These are phyloP conservation scores for Amanita molliuscula DNA, from an alignment of 768 basidiomycete species.

Conservation along the genomic window DNA sequence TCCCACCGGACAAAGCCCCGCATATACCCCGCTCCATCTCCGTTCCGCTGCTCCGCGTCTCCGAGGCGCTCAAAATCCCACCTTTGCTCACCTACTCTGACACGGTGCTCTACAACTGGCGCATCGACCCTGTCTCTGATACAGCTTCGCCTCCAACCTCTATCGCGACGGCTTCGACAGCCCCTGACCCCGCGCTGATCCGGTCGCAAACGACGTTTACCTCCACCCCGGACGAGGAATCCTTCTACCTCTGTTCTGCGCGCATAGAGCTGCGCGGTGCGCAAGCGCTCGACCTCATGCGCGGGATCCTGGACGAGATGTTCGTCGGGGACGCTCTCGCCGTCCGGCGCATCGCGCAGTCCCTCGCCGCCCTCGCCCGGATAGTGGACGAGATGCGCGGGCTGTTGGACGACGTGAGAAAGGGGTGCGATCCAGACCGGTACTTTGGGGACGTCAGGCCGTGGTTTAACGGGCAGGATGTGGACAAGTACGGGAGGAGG, in stretches of 20 bases:
- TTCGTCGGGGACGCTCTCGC: slow-evolving; percentile 71
- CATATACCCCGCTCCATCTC: slow-evolving; percentile 67
- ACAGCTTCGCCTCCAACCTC: background rate
- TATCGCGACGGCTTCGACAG: background rate
- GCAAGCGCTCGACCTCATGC: slow-evolving; percentile 78
- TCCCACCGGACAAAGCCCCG: slow-evolving; percentile 38
- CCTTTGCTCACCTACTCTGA: slow-evolving; percentile 91
- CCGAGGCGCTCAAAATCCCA: slow-evolving; percentile 65
- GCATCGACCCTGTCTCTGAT: slow-evolving; percentile 14
- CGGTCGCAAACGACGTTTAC: slow-evolving; percentile 70
- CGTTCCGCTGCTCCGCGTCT: slow-evolving; percentile 69
- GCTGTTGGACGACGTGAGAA: slow-evolving; percentile 59
- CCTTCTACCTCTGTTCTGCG: slow-evolving; percentile 86
- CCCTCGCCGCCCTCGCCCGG: slow-evolving; percentile 51
- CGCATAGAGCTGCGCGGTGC: slow-evolving; percentile 87
- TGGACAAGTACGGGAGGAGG: slow-evolving; percentile 28
- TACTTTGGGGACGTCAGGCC: slow-evolving; percentile 74
- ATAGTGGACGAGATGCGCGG: slow-evolving; percentile 60
- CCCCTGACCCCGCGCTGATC: slow-evolving; percentile 49
- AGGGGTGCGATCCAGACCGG: slow-evolving; percentile 63
- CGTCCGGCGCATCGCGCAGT: slow-evolving; percentile 51
- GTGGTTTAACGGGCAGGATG: slow-evolving; percentile 76
- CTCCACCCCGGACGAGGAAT: slow-evolving; percentile 69
- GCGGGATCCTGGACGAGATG: slow-evolving; percentile 79
- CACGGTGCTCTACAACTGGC: slow-evolving; percentile 88